Evolutionary conservation across 2,329 filamentous ascomycete species (phyloP).

Genomic region (Fusarium verticillioides): DNA sequence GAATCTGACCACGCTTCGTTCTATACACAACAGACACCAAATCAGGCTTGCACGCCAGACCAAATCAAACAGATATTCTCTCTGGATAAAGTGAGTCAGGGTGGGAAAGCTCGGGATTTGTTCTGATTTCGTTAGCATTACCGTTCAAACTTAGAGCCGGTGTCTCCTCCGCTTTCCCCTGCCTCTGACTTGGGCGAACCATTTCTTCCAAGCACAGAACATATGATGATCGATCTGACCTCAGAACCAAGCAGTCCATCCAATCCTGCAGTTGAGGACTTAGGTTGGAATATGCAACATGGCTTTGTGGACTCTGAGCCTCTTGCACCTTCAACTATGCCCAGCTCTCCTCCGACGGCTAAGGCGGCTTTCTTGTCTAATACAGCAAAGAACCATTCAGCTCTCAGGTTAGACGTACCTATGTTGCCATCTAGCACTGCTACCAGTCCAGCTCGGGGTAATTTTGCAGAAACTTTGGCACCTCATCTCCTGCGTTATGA

Average conservation of each 20-base stretch:
- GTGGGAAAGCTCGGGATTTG: background rate
- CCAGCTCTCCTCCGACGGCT: constrained; percentile 25
- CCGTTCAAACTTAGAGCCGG: constrained; percentile 11
- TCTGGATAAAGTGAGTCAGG: constrained; percentile 5
- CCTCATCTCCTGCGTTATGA: background rate
- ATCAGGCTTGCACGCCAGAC: background rate
- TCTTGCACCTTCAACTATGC: constrained; percentile 4
- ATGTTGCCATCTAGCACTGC: constrained; percentile 33
- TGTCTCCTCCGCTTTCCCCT: constrained; percentile 48
- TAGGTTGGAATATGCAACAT: constrained; percentile 13
- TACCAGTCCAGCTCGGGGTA: background rate
- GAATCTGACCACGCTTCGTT: background rate
- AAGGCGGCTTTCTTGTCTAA: background rate
- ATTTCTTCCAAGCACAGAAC: constrained; percentile 36
- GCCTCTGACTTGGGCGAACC: constrained; percentile 23
- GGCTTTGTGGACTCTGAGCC: constrained; percentile 39
- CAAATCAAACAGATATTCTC: constrained; percentile 12
- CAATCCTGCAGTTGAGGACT: background rate
- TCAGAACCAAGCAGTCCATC: constrained; percentile 48
- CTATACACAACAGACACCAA: background rate
- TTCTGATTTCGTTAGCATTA: constrained; percentile 8
- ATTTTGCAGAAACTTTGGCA: background rate
- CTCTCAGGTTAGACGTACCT: constrained; percentile 41
- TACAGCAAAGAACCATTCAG: background rate
- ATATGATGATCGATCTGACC: constrained; percentile 43